Evolutionary conservation across 192 early-diverging fungal genomes (phyloP).

Genomic region (Geranomyces variabilis): DNA sequence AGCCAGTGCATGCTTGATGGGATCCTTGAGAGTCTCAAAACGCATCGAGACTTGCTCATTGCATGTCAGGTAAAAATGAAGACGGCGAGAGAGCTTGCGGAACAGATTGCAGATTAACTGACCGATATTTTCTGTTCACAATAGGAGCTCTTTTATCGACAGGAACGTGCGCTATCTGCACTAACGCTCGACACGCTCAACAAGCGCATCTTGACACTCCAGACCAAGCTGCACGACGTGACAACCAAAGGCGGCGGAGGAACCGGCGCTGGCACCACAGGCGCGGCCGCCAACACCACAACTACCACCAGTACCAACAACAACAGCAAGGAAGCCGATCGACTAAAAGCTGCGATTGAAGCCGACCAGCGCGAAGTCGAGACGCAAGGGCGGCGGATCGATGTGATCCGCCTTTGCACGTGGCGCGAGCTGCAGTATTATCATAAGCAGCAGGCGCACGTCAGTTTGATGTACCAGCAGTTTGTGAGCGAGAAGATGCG

Average conservation of each 20-base stretch:
- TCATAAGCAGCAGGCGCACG: conserved; percentile 61
- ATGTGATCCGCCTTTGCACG: conserved; percentile 58
- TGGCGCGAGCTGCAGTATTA: conserved; percentile 61
- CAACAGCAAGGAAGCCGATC: conserved; percentile 45
- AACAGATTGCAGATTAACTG: too few relatives aligned
- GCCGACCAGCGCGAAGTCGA: conserved; percentile 53
- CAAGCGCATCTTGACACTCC: conserved; percentile 56
- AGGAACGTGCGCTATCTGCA: conserved; percentile 47
- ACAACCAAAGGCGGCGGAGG: conserved; percentile 24
- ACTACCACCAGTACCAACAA: too few relatives aligned
- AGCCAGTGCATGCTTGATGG: conserved; percentile 44
- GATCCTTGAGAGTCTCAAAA: conserved; percentile 65
- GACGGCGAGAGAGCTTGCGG: too few relatives aligned
- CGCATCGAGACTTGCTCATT: conserved; percentile 66
- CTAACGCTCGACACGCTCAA: conserved; percentile 56
- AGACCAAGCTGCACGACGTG: conserved; percentile 53
- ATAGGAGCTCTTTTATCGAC: conserved; percentile 40
- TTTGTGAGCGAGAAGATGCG: conserved; percentile 64
- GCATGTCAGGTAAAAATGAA: conserved; percentile 49
- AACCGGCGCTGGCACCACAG: too few relatives aligned
- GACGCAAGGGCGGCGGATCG: conserved; percentile 49
- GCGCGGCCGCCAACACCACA: too few relatives aligned
- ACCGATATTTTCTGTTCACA: not conserved
- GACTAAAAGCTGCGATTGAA: conserved; percentile 33
- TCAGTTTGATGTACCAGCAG: conserved; percentile 63